Base-by-base conservation (phyloP, 2,329 filamentous ascomycete genomes). In the Chrysoporthe deuterocubensis region DNA sequence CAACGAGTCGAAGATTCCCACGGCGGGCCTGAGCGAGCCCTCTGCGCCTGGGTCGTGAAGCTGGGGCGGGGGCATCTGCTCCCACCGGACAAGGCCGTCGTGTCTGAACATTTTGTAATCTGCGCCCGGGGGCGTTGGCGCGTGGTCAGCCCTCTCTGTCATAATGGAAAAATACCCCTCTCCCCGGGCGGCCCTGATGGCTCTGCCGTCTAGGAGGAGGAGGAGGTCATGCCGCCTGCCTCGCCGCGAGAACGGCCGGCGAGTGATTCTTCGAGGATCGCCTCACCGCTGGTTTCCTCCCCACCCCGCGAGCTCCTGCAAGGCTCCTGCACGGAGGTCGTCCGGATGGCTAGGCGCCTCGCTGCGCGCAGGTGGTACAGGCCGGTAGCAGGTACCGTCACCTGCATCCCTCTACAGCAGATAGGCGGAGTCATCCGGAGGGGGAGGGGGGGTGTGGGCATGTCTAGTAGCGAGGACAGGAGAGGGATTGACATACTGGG, bases 241-340 rank as follows among this genome's bases (percentile, higher is more conserved):
- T 57, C 14, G 40, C 34, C 5, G 34, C 8, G 32, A 57, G 16
- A 57, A 34, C 21, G 11, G 7, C 34, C 34, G 40, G 54, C 54
- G 54, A 57, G 54, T 57, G 18, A n/a, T 57, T 57, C 21, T 21
- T 21, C 34, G 1, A 40, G 40, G 16, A 4, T 13, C 54, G 4
- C n/a, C 54, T 57, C 54, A 57, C 54, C 54, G 54, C 54, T 21
- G 54, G 54, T 57, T 57, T 32, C 11, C 54, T 18, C 32, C 52
- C 26, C 26, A 26, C 26, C 40, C 37, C 4, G 37, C 18, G 9
- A 57, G 18, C 54, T 40, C 14, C 54, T 57, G 32, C 54, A 40
- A 37, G 34, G n/a, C 13, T 18, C 26, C 32, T 57, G 54, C 34
- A 40, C 54, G 34, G 54, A 14, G 26, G 32, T 57, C 54, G 14